These are phyloP conservation scores for Ceratobasidium sp. DNA, from an alignment of 1,284 basidiomycete genomes.

Conservation along the genomic window DNA sequence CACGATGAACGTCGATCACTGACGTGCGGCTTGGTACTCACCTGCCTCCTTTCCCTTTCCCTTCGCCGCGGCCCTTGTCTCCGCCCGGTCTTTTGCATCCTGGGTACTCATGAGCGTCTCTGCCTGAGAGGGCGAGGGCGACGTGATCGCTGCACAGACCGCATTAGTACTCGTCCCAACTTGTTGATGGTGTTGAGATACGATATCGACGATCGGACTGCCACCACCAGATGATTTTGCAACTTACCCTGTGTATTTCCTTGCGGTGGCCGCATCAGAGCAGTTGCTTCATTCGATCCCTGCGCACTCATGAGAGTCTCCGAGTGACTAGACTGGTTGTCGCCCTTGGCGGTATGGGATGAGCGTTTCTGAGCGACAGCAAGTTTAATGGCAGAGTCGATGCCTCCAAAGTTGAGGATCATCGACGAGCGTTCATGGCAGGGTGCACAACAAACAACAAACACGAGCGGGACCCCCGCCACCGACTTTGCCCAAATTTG, in stretches of 20 bases:
- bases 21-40: not conserved
- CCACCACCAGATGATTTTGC: constrained; percentile 2
- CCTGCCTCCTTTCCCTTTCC: constrained; percentile 30
- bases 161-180: not conserved
- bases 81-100: constrained; percentile 32
- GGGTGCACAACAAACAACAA: constrained; percentile 23
- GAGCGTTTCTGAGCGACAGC: not conserved
- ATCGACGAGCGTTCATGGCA: not conserved
- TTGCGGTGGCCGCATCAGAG: not conserved
- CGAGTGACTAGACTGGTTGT: not conserved
- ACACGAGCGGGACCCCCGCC: constrained; percentile 29
- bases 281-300: not conserved
- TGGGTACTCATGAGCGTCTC: constrained; percentile 41
- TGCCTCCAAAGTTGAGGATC: not conserved
- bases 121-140: constrained; percentile 22
- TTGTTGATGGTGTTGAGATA: not conserved
- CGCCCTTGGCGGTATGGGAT: not conserved
- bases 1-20: constrained; percentile 3
- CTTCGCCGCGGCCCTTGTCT: constrained; percentile 19
- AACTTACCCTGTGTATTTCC: constrained; percentile 22
- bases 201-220: not conserved
- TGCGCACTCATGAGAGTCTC: constrained; percentile 10
- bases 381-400: not conserved
- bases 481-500: constrained; percentile 4
- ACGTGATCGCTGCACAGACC: not conserved